Base-by-base conservation (phyloP, 2,329 filamentous ascomycete genomes). In the Colletotrichum tofieldiae region DNA sequence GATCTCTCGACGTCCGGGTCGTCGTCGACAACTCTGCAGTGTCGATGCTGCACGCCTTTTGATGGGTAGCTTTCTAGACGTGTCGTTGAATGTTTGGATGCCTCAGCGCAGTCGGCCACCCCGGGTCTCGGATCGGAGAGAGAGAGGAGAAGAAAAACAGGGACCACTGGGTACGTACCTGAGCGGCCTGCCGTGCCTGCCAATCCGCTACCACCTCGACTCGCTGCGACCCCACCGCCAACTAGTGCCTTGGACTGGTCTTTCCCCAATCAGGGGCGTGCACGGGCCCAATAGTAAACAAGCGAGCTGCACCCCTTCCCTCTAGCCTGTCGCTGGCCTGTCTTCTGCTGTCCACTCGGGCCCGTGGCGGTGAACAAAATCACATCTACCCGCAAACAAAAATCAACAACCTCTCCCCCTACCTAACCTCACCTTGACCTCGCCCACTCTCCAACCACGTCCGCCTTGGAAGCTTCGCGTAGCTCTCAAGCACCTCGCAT, bases 391-490 rank as follows among this genome's bases (percentile, higher is more conserved):
- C 73, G 67, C 73, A 72, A 78, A 79, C 78, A 80, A 82, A 82
- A 82, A 81, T 81, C 80, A 81, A 79, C 78, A 81, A 76, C 76
- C 75, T 73, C 74, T 75, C 73, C 74, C 74, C 75, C 76, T 76
- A 76, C 71, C 67, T 72, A 65, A 60, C 70, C 60, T 55, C 54
- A 75, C 68, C 73, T 69, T 66, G 75, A 77, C 71, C 73, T 71
- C 71, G 76, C 76, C 77, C 76, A 76, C 76, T 75, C 73, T 65
- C 65, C 70, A 68, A 75, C 67, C 71, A 70, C 73, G 58, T 67
- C 68, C 67, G 71, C 72, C 69, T 71, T 71, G 71, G 55, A 73
- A 74, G 73, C 73, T 74, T 67, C 67, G 55, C 67, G 76, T 77
- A 81, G 78, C 78, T 81, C 74, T 78, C 76, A 75, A 81, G 76